Conservation (phyloP, 179 eudicot species). For the Beta corolliflora region DNA sequence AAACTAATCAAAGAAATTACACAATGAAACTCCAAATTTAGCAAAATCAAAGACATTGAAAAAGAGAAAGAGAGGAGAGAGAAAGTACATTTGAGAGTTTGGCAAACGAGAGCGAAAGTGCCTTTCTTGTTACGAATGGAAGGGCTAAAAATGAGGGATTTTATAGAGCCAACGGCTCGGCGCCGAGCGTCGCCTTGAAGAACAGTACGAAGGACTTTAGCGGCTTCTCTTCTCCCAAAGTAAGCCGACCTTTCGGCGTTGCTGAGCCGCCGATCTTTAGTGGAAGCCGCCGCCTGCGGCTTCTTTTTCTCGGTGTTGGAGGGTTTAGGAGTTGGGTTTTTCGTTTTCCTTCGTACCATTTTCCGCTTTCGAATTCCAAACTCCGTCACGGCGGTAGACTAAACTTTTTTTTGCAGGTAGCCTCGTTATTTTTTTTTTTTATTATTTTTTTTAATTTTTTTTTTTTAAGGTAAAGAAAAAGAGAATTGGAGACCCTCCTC, state of each 20-base stretch:
- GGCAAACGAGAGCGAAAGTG: slow-evolving; percentile 84
- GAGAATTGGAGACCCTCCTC: no score
- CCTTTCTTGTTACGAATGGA: slow-evolving; percentile 73
- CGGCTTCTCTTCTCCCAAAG: slow-evolving; percentile 85
- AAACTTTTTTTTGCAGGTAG: no score
- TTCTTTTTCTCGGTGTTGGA: neutral
- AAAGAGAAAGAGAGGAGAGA: slow-evolving; percentile 11
- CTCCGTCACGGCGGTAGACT: neutral
- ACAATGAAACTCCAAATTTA: neutral
- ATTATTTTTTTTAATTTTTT: no score
- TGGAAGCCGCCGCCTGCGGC: neutral
- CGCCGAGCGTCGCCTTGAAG: slow-evolving; percentile 77
- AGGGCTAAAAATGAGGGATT: slow-evolving; percentile 73
- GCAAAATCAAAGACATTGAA: neutral
- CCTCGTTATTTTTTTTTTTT: no score
- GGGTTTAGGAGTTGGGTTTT: slow-evolving; percentile 9
- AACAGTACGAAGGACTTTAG: slow-evolving; percentile 60
- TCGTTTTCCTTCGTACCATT: slow-evolving; percentile 14
- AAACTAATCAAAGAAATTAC: neutral
- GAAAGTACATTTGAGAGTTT: slow-evolving; percentile 72
- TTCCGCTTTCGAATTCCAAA: neutral
- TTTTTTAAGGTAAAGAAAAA: no score
- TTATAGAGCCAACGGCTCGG: slow-evolving; percentile 72
- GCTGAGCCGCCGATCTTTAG: slow-evolving; percentile 26
- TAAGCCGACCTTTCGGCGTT: slow-evolving; percentile 71